A percentile compares a stretch with the other conserved stretches of the same genome.
phyloP scores from a whole-genome alignment of 257 asterid species.

The Knoxia roxburghii region DNA sequence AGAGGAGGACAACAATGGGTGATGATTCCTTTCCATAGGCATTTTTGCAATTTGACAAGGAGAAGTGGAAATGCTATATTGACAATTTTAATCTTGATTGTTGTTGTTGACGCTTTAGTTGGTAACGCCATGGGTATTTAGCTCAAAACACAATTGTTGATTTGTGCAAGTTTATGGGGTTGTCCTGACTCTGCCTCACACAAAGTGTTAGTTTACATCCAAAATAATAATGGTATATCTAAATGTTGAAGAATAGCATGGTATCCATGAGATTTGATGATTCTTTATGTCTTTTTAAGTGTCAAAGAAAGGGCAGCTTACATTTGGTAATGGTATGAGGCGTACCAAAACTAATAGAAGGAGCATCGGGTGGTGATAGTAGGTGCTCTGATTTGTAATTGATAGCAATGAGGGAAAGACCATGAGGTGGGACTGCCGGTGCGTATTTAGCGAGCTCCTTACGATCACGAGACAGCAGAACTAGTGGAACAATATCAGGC shows the following conservation, averaged over 20 bases:
- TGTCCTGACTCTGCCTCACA: too few species aligned
- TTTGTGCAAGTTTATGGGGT: too few species aligned
- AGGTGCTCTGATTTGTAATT: constrained; percentile 70
- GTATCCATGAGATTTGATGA: too few species aligned
- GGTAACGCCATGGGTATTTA: too few species aligned
- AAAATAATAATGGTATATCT: too few species aligned
- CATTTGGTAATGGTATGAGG: constrained; percentile 52
- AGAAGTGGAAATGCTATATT: not conserved
- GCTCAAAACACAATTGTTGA: too few species aligned
- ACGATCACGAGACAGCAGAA: constrained; percentile 66
- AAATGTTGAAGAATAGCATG: too few species aligned
- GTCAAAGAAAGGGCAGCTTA: constrained; percentile 64
- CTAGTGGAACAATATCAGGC: constrained; percentile 47
- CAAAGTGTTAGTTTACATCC: too few species aligned
- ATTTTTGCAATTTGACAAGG: not conserved
- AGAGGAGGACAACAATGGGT: constrained; percentile 14
- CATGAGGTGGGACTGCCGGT: constrained; percentile 67
- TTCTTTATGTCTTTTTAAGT: too few species aligned
- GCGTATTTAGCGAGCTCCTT: constrained; percentile 77
- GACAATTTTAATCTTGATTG: too few species aligned
- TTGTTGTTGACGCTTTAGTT: too few species aligned
- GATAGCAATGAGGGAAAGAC: constrained; percentile 48
- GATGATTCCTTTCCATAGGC: not conserved
- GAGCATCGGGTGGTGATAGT: constrained; percentile 40
- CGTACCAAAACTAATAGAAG: constrained; percentile 59